Evolutionary conservation across 2,329 filamentous ascomycete species (phyloP).

Genomic region (Cryoendolithus antarcticus): DNA sequence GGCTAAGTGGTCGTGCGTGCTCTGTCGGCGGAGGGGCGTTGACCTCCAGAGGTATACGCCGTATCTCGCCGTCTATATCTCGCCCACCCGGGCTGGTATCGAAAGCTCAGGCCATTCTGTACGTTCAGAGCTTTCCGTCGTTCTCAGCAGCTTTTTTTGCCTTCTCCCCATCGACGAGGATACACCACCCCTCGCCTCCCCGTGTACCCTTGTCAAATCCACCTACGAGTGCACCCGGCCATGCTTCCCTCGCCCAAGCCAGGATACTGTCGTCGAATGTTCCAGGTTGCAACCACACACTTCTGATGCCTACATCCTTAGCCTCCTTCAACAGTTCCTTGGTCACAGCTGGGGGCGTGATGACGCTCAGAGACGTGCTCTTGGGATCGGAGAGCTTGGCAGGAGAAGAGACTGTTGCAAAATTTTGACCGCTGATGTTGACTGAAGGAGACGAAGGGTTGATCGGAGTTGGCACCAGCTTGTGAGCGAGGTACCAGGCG

Average conservation of each 20-base stretch:
- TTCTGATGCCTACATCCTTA: slow-evolving; percentile 55
- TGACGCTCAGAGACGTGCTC: slow-evolving; percentile 68
- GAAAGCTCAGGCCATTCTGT: too few relatives aligned
- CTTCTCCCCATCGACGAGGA: slow-evolving; percentile 69
- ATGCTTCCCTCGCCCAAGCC: slow-evolving; percentile 55
- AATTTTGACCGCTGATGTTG: slow-evolving; percentile 44
- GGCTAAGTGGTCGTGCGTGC: too few relatives aligned
- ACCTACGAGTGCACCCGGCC: slow-evolving; percentile 53
- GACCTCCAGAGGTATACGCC: too few relatives aligned
- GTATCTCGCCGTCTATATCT: too few relatives aligned
- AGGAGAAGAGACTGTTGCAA: slow-evolving; percentile 55
- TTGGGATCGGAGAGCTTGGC: slow-evolving; percentile 51
- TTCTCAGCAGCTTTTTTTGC: slow-evolving; percentile 21
- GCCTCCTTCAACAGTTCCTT: slow-evolving; percentile 65
- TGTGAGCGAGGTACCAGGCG: slow-evolving; percentile 71
- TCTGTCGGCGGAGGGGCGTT: too few relatives aligned
- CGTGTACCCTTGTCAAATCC: slow-evolving; percentile 52
- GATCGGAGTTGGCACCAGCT: slow-evolving; percentile 66
- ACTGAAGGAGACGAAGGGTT: slow-evolving; percentile 62
- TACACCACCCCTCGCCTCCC: slow-evolving; percentile 72
- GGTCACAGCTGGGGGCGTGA: slow-evolving; percentile 74
- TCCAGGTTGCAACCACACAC: slow-evolving; percentile 85
- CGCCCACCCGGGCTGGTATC: too few relatives aligned
- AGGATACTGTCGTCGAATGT: slow-evolving; percentile 69
- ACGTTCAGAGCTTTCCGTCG: too few relatives aligned